Percentiles rank a stretch among this genome's conserved stretches.
These are phyloP conservation scores for Neophaeococcomyces aloes DNA, from an alignment of 2,329 filamentous ascomycete genomes.

Conservation along the genomic window DNA sequence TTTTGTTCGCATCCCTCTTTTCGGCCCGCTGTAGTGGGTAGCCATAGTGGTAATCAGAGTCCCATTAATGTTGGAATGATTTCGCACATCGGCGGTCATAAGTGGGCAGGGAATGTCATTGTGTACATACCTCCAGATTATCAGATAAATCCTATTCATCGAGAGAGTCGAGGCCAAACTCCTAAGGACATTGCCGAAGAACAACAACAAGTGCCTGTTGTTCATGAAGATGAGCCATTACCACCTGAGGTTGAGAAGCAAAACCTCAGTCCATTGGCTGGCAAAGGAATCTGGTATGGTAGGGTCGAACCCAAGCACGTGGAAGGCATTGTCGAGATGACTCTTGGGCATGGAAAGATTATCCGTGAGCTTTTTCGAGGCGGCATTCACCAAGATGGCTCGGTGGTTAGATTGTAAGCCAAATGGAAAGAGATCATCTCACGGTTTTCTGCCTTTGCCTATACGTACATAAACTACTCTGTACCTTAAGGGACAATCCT, in stretches of 20 bases:
- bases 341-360: conserved; percentile 76
- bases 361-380: conserved; percentile 72
- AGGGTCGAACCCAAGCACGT: conserved; percentile 75
- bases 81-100: conserved; percentile 85
- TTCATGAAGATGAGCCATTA: conserved; percentile 22
- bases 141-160: conserved; percentile 1
- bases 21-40: conserved; percentile 23
- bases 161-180: conserved; percentile 29
- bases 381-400: conserved; percentile 67
- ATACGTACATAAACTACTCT: too few species aligned
- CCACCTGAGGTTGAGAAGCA: not conserved
- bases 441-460: too few species aligned
- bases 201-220: not conserved
- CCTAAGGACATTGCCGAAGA: not conserved
- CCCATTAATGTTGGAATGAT: conserved; percentile 38
- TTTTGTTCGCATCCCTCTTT: conserved; percentile 7
- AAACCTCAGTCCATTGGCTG: conserved; percentile 16
- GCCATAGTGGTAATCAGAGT: conserved; percentile 4
- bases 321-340: conserved; percentile 77
- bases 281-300: conserved; percentile 67
- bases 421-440: too few species aligned
- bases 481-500: too few species aligned
- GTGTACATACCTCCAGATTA: conserved; percentile 49
- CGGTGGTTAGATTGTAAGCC: conserved; percentile 72
- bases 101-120: conserved; percentile 85